phyloP scores from a whole-genome alignment of 2,329 filamentous ascomycete genomes.

The Xylaria arbuscula region DNA sequence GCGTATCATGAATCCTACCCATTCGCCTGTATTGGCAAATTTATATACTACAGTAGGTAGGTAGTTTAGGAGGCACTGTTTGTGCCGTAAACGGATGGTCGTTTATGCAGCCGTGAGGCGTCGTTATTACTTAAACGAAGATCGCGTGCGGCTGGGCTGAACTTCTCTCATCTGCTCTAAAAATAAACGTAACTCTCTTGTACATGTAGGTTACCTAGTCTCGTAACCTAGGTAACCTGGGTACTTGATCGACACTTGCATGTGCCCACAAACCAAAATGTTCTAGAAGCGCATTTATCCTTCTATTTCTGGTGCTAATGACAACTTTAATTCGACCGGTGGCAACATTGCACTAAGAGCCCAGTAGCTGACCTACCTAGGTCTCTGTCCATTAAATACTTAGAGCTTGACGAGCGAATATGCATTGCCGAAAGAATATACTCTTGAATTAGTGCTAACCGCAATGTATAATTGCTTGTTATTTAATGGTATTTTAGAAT shows the following conservation, averaged over 20 bases:
- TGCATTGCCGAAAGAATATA: no score
- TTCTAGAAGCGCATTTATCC: slow-evolving; percentile 14
- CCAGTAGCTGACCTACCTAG: not conserved
- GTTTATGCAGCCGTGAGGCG: slow-evolving; percentile 3
- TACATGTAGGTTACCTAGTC: no score
- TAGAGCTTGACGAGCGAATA: no score
- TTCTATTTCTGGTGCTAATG: not conserved
- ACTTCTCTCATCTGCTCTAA: not conserved
- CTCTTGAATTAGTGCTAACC: no score
- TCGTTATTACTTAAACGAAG: slow-evolving; percentile 27
- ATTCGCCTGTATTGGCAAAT: not conserved
- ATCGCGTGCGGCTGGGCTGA: not conserved
- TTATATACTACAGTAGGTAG: not conserved
- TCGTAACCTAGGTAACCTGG: no score
- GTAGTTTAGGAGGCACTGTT: not conserved
- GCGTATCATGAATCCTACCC: slow-evolving; percentile 4
- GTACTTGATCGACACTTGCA: no score
- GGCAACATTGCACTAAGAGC: not conserved
- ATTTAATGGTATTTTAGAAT: not conserved
- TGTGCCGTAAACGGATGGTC: not conserved
- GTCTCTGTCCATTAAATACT: no score
- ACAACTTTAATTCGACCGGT: not conserved
- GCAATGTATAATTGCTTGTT: no score
- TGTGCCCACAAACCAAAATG: not conserved
- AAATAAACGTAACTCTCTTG: not conserved